Evolutionary conservation across 495 filamentous ascomycete species (phyloP), one percentile per base, ranked within the genome.

Genomic region (Penicillium antarcticum): DNA sequence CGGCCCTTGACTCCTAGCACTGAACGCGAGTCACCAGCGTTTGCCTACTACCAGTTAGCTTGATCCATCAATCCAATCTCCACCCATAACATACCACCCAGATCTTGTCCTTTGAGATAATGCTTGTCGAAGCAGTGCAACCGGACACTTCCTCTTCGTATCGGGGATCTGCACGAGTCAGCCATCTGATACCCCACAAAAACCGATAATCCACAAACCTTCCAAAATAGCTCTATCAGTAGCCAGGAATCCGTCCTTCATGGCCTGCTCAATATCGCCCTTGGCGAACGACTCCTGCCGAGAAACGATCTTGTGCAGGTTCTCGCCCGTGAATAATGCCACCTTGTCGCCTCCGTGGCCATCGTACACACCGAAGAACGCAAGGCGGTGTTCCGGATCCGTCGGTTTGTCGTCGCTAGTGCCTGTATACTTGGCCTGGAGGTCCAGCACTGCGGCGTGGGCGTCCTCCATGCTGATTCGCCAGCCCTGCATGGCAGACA

Each of bases 401-500:
- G 86, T 84, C 33, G 79, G 74, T 68, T 85, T 83, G 43, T 79
- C 74, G 32, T 79, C 75, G 33, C 80, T 75, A 38, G 76, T 70
- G 38, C 77, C 74, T 48, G 76, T 73, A 47, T 67, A 72, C 53
- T 78, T 78, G 52, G 86, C 80, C 61, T 95, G 81, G 53, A 98
- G 82, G 70, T 97, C 89, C 62, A 98, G 87, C 23, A 96, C 70
- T 17, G 87, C 80, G 33, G 89, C 88, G 74, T 98, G 94, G 50
- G 94, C 85, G 64, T 98, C 94, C 69, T 98, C 94, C 94, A 98
- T 98, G 72, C 89, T 95, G 70, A 97, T 97, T 72, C 94, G 87
- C 94, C 94, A 98, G 77, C 94, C 94, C 74, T 98, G 94, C 94
- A 98, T 98, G 70, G 89, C 89, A 57, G 95, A 97, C 53, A 98